Evolutionary conservation across 2,329 filamentous ascomycete genomes (phyloP).

Genomic region (Sclerotinia borealis): DNA sequence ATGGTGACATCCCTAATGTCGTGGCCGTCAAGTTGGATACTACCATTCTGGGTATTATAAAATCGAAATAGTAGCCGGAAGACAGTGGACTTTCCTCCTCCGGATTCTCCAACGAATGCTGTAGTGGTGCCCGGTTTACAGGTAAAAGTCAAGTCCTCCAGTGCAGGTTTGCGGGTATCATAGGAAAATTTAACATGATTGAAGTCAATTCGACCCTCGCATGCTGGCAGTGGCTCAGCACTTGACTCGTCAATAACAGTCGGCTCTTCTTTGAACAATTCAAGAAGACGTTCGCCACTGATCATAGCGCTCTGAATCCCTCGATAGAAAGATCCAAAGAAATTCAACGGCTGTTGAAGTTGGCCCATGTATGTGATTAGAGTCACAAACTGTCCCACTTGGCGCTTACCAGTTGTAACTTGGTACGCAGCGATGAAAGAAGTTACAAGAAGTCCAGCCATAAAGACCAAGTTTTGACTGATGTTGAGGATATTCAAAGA

Average conservation of each 20-base stretch:
- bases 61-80: slow-evolving; percentile 96
- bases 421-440: slow-evolving; percentile 73
- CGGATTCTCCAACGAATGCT: slow-evolving; percentile 92
- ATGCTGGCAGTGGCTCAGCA: slow-evolving; percentile 57
- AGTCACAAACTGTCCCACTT: slow-evolving; percentile 65
- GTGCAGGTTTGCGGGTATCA: slow-evolving; percentile 75
- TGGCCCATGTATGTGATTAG: slow-evolving; percentile 75
- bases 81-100: slow-evolving; percentile 93
- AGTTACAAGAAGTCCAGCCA: slow-evolving; percentile 65
- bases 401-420: slow-evolving; percentile 59
- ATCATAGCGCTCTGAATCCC: slow-evolving; percentile 97
- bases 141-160: slow-evolving; percentile 78
- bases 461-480: slow-evolving; percentile 73
- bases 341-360: slow-evolving; percentile 74
- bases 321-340: slow-evolving; percentile 91
- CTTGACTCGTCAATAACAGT: slow-evolving; percentile 75
- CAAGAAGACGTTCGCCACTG: slow-evolving; percentile 88
- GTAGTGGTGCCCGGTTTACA: slow-evolving; percentile 89
- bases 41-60: slow-evolving; percentile 77
- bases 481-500: slow-evolving; percentile 78
- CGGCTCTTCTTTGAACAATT: slow-evolving; percentile 93
- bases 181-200: slow-evolving; percentile 89
- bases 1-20: slow-evolving; percentile 85
- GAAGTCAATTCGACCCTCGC: slow-evolving; percentile 78
- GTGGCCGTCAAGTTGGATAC: slow-evolving; percentile 76